Evolutionary conservation across 2,329 filamentous ascomycete species (phyloP).

Genomic region (Delphinella strobiligena): DNA sequence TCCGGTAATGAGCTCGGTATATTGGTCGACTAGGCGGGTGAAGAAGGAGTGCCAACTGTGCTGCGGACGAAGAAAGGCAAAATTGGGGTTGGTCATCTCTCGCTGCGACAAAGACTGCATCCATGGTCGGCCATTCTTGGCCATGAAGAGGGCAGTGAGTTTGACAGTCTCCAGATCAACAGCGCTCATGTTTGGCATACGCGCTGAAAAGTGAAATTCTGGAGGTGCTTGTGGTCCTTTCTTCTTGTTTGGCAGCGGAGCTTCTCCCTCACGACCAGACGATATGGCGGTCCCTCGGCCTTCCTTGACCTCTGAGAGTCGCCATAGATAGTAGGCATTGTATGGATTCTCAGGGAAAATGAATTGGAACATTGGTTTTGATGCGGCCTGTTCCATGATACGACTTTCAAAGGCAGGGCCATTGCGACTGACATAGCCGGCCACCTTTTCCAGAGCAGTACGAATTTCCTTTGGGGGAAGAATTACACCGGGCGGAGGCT

Average conservation of each 20-base stretch:
- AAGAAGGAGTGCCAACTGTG: conserved; percentile 97
- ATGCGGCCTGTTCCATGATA: conserved; percentile 71
- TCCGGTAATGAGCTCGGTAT: conserved; percentile 63
- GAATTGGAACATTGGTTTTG: conserved; percentile 87
- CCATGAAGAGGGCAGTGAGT: conserved; percentile 81
- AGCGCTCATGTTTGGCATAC: conserved; percentile 94
- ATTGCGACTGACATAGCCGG: conserved; percentile 71
- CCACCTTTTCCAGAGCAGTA: conserved; percentile 81
- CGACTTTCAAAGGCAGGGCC: conserved; percentile 62
- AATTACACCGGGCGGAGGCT: conserved; percentile 71
- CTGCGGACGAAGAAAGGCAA: conserved; percentile 88
- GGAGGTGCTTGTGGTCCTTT: conserved; percentile 75
- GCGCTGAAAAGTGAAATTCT: conserved; percentile 84
- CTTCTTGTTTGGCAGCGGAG: conserved; percentile 47
- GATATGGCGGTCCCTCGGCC: conserved; percentile 71
- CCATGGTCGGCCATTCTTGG: conserved; percentile 83
- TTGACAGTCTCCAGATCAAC: conserved; percentile 67
- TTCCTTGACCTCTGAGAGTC: conserved; percentile 70
- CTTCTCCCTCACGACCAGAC: conserved; percentile 60
- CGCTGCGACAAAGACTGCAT: conserved; percentile 82
- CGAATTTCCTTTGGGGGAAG: conserved; percentile 78
- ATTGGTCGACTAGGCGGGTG: conserved; percentile 83
- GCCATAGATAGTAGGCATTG: conserved; percentile 81
- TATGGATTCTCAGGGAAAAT: conserved; percentile 71
- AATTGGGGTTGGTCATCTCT: conserved; percentile 84